These are phyloP conservation scores for Tulasnella sp. DNA, from an alignment of 768 basidiomycete genomes.

Conservation along the genomic window DNA sequence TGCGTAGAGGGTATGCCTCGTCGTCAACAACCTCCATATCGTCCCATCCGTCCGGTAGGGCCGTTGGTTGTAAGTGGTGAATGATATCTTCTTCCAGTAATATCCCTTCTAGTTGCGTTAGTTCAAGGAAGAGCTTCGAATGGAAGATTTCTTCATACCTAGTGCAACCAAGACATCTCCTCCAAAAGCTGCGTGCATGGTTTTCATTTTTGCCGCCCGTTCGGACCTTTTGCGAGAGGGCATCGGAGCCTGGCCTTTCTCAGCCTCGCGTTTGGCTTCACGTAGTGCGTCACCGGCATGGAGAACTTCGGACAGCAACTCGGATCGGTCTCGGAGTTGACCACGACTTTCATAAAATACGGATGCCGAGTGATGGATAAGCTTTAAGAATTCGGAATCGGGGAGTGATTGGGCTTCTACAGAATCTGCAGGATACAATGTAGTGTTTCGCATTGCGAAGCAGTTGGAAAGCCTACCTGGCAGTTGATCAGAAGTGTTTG, in stretches of 20 bases:
- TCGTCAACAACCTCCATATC: slow-evolving; percentile 21
- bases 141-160: slow-evolving; percentile 32
- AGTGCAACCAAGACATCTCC: slow-evolving; percentile 64
- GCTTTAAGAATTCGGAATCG: slow-evolving; percentile 34
- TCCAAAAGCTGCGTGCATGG: slow-evolving; percentile 68
- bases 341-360: slow-evolving; percentile 45
- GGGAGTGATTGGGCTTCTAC: background rate
- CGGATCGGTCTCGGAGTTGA: background rate
- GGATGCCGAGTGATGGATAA: slow-evolving; percentile 40
- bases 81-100: slow-evolving; percentile 55
- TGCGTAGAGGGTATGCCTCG: slow-evolving; percentile 40
- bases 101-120: slow-evolving; percentile 36
- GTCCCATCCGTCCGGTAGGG: slow-evolving; percentile 38
- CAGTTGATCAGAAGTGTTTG: background rate
- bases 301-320: background rate
- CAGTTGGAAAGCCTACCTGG: background rate
- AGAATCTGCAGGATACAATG: background rate
- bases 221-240: slow-evolving; percentile 18
- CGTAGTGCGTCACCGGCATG: background rate
- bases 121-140: background rate
- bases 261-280: slow-evolving; percentile 27
- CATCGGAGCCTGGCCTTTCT: slow-evolving; percentile 22
- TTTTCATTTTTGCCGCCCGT: slow-evolving; percentile 21
- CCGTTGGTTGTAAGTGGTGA: slow-evolving; percentile 28
- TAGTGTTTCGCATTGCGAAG: background rate